Conservation (phyloP, 495 filamentous ascomycete species). For the Aspergillus bridgeri region DNA sequence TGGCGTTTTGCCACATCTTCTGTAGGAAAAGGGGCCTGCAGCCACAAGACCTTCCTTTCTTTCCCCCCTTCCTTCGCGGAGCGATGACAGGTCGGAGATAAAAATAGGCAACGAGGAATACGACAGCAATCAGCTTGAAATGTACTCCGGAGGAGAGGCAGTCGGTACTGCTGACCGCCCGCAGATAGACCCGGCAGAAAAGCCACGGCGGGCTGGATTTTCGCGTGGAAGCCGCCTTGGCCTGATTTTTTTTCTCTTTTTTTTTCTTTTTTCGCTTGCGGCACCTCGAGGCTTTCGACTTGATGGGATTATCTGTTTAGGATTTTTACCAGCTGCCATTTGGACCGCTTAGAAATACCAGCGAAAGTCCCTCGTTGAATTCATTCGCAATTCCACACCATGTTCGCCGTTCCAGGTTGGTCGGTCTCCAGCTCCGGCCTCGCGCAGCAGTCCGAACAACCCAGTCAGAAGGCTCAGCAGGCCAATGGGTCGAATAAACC, state of each 20-base stretch:
- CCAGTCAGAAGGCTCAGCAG: constrained; percentile 23
- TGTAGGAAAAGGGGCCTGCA: background rate
- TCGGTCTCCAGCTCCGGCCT: constrained; percentile 66
- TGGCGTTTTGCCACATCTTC: background rate
- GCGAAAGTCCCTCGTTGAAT: background rate
- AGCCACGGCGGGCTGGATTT: background rate
- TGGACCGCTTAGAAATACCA: background rate
- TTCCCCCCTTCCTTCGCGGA: background rate
- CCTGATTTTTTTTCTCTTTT: background rate
- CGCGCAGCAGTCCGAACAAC: constrained; percentile 59
- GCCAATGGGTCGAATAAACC: constrained; percentile 25
- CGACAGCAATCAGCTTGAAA: too few relatives aligned
- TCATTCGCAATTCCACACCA: constrained; percentile 30
- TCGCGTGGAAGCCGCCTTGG: background rate
- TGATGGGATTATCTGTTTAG: background rate
- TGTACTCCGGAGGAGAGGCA: too few relatives aligned
- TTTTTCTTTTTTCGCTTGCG: background rate
- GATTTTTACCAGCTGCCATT: background rate
- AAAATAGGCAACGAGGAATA: background rate
- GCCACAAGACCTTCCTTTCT: background rate
- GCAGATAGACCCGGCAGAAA: background rate
- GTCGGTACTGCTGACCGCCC: background rate
- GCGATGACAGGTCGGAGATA: background rate
- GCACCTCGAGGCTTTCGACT: background rate
- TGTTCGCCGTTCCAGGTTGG: constrained; percentile 96